Evolutionary conservation across 257 asterid genomes (phyloP).

Genomic region (Solanum sejunctum): DNA sequence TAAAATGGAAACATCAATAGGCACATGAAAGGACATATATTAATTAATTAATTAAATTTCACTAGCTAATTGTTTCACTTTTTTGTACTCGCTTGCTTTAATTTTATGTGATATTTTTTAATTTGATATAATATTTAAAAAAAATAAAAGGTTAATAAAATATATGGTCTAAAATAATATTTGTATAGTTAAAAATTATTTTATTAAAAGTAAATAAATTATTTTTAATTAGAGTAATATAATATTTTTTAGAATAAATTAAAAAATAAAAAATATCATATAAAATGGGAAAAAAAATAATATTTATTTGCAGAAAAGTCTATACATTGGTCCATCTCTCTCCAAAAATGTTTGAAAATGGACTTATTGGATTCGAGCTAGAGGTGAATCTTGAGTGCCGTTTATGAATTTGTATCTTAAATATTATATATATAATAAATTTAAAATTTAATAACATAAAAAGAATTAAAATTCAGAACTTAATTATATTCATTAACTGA

Average conservation of each 20-base stretch:
- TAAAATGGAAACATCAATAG: neutral
- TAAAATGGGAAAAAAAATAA: too few species aligned
- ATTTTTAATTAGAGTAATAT: too few species aligned
- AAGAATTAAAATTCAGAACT: neutral
- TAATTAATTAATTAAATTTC: neutral
- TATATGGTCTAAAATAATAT: too few species aligned
- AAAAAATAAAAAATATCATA: too few species aligned
- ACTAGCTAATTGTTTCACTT: neutral
- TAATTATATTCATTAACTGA: neutral
- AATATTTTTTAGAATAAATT: fast-evolving
- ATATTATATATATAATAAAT: neutral
- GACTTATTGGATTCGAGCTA: neutral
- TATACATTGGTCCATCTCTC: neutral
- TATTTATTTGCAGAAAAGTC: too few species aligned
- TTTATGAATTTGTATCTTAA: neutral
- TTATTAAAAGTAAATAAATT: too few species aligned
- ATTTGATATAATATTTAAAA: too few species aligned
- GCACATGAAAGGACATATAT: neutral
- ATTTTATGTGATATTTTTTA: too few species aligned
- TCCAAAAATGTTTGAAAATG: neutral
- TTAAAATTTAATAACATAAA: too few species aligned
- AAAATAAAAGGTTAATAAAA: too few species aligned
- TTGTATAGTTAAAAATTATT: too few species aligned
- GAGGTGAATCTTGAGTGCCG: neutral
- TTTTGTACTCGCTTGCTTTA: neutral